A percentile compares a stretch with the other conserved stretches of the same genome.
phyloP scores from a whole-genome alignment of 2,329 filamentous ascomycete species.

The Helotiales sp. region DNA sequence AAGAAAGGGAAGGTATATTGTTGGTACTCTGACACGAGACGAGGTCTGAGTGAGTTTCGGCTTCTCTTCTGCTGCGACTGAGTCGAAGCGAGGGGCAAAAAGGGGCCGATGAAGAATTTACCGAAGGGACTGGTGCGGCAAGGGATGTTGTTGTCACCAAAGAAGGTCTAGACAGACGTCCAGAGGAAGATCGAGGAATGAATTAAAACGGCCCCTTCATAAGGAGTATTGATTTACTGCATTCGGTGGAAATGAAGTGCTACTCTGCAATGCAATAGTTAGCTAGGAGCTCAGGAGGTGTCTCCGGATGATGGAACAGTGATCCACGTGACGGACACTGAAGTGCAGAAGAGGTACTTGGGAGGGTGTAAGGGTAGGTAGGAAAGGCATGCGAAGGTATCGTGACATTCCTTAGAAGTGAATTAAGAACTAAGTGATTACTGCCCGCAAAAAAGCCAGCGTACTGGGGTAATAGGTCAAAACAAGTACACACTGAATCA shows the following conservation, averaged over 20 bases:
- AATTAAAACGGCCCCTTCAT: not conserved
- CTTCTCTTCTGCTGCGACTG: not conserved
- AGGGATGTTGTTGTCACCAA: constrained; percentile 3
- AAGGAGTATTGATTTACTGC: constrained; percentile 5
- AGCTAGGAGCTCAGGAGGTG: not conserved
- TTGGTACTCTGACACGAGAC: not conserved
- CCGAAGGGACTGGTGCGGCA: not conserved
- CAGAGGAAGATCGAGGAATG: not conserved
- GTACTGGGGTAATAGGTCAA: constrained; percentile 4
- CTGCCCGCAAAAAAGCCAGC: constrained; percentile 1
- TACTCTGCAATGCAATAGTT: not conserved
- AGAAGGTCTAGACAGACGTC: not conserved
- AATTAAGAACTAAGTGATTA: constrained; percentile 7
- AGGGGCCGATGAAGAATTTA: not conserved
- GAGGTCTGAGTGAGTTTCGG: not conserved
- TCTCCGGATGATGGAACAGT: not conserved
- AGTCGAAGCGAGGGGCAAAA: constrained; percentile 3
- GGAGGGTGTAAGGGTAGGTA: not conserved
- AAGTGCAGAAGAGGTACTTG: too few species aligned
- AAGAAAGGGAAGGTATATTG: not conserved
- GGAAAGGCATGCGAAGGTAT: not conserved
- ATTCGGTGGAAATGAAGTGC: not conserved
- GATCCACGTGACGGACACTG: not conserved
- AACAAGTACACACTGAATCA: constrained; percentile 6
- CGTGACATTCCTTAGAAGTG: constrained; percentile 7